Percentiles rank a stretch among this genome's conserved stretches.
These are phyloP conservation scores for Yarrowia sp. DNA, from an alignment of 805 yeast species.

Conservation along the genomic window DNA sequence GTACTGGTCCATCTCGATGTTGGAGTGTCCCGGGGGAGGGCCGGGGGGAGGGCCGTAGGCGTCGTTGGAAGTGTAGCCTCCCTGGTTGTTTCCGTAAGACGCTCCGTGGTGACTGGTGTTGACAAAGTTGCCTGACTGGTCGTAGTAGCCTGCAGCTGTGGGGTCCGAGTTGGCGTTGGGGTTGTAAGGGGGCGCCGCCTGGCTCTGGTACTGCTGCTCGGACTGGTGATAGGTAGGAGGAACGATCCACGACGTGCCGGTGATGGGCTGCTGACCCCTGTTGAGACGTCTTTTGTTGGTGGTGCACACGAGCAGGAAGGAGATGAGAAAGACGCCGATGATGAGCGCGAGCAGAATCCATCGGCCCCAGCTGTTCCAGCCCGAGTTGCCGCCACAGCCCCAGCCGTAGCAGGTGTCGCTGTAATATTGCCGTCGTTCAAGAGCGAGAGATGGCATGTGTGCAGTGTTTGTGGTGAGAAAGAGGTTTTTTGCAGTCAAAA, in stretches of 20 bases:
- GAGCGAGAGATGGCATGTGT: conserved; percentile 22
- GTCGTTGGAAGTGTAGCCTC: conserved; percentile 9
- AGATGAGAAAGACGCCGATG: conserved; percentile 43
- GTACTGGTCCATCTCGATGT: conserved; percentile 40
- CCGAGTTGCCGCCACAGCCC: conserved; percentile 41
- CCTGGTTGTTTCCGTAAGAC: neutral
- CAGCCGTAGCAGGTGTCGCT: conserved; percentile 38
- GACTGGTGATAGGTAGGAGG: conserved; percentile 74
- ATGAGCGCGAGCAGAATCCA: conserved; percentile 49
- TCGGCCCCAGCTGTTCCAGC: conserved; percentile 51
- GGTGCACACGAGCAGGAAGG: conserved; percentile 45
- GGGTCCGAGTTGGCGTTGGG: conserved; percentile 54
- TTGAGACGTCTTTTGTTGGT: conserved; percentile 46
- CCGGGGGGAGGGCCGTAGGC: conserved; percentile 41
- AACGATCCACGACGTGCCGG: conserved; percentile 85
- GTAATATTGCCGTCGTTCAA: conserved; percentile 34
- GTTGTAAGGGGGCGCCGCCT: conserved; percentile 49
- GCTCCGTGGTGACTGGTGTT: conserved; percentile 5
- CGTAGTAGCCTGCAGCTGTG: conserved; percentile 69
- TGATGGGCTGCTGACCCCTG: conserved; percentile 61
- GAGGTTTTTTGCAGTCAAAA: no score
- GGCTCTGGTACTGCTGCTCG: conserved; percentile 59
- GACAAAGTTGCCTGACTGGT: conserved; percentile 59
- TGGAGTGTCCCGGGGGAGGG: conserved; percentile 39
- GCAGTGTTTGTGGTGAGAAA: conserved; percentile 51